Base-by-base conservation (phyloP, 495 filamentous ascomycete genomes). In the Penicillium angulare region DNA sequence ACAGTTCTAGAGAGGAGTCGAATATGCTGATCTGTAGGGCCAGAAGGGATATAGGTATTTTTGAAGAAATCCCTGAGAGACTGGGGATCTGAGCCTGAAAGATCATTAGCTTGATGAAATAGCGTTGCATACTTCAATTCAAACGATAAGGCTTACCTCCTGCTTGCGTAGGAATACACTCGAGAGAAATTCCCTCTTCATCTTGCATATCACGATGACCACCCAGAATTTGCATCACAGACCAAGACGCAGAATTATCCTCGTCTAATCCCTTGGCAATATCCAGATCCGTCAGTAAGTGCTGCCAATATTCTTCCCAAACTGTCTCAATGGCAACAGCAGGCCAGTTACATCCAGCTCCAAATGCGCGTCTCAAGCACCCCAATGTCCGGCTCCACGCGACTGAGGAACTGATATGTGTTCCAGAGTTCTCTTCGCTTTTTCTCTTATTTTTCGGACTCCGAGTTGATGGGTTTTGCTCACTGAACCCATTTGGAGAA, bases 1-100 rank as follows among this genome's bases (percentile, higher is more conserved):
- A 82, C 66, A 0, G 89, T 93, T 22, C 89, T 74, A 8, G 84
- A 87, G 7, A 92, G 61, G 5, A 93, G 78, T 43, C 86, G 83
- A 48, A 91, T 74, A 29, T 67, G 65, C 22, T 86, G 78, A 27
- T 82, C 83, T 0, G 73, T 75, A 0, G 88, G 86, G 22, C 89
- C 86, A 46, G 72, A 68, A 9, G 84, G 82, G 41, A 92, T 82
- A 61, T 92, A 93, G 51, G 82, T 78, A 31, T 86, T 60, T 8
- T 72, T 70, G 59, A 92, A 92, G 59, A 95, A 95, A 5, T 67
- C 55, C 1, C 74, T 73, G 15, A 93, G 66, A 15, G 48, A 47
- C 7, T 55, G 36, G 2, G 56, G 47, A 18, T 54, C 56, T n/a
- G 53, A 56, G 15, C 61, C 68, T 70, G 18, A 15, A 47, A 26